Base-by-base conservation (phyloP, 768 basidiomycete genomes). In the Hypholoma sublateritium region DNA sequence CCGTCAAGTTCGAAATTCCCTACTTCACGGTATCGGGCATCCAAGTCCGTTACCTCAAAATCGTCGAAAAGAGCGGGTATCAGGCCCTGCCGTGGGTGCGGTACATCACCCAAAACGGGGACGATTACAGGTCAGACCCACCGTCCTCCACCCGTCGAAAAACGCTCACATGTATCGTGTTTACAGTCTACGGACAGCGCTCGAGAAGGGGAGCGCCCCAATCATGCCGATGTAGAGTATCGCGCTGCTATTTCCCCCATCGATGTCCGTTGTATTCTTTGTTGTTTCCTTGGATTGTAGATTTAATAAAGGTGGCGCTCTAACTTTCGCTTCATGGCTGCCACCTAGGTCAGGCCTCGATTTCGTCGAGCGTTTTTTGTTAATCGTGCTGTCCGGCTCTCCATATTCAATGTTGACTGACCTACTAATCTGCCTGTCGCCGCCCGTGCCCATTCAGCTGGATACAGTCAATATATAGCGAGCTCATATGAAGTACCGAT, bases 11-110 rank as follows among this genome's bases (percentile, higher is more conserved):
- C 61, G 96, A 98, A 75, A 98, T 99, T 41, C 96, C 97, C 0
- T 98, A 98, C 74, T 98, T 98, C 70, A 98, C 96, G 0, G 94
- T 97, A 4, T 95, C 94, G 0, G 95, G 95, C 4, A 95, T 98
- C 56, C 96, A 98, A 73, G 97, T 99, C 13, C 85, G 97, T 50
- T 98, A 98, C 72, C 82, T 99, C 60, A 98, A 98, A 74, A 94
- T 99, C 51, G 95, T 98, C 0, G 97, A 99, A 74, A 98, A 98
- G 81, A 93, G 91, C 59, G 97, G 95, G 17, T 98, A 99, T 71
- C 93, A 96, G 71, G 93, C 94, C 4, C 72, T 96, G 43, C 95
- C 95, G 1, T 97, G 95, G 95, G 95, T 98, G 57, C 79, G 95
- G 57, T 97, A 94, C 69, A 92, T 95, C 57, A 93, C 92, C 1